phyloP scores from a whole-genome alignment of 2,329 filamentous ascomycete genomes.

The Xylaria sp. region DNA sequence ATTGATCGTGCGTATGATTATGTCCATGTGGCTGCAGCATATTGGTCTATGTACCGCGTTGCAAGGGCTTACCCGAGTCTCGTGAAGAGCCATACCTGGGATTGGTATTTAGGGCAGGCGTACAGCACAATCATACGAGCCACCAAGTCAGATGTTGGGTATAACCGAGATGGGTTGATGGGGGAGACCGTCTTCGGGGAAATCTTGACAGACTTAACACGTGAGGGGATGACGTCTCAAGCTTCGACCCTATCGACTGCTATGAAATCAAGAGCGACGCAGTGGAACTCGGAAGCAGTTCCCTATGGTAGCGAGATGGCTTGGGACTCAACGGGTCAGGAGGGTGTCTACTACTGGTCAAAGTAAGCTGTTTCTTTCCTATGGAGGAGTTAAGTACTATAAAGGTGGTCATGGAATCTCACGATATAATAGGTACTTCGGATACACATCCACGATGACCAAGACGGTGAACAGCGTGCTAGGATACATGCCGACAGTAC shows the following conservation, averaged over 20 bases:
- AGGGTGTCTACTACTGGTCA: conserved; percentile 70
- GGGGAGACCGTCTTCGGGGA: conserved; percentile 68
- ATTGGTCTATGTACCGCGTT: conserved; percentile 68
- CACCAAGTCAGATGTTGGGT: conserved; percentile 55
- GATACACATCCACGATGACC: conserved; percentile 55
- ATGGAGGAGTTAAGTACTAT: neutral
- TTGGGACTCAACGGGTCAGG: conserved; percentile 72
- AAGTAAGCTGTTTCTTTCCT: conserved; percentile 50
- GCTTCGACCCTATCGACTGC: conserved; percentile 55
- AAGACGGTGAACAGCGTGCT: conserved; percentile 66
- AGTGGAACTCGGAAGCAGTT: conserved; percentile 62
- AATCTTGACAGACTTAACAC: conserved; percentile 61
- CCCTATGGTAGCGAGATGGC: conserved; percentile 71
- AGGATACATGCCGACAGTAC: conserved; percentile 67
- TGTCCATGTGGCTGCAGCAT: conserved; percentile 65
- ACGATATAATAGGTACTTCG: conserved; percentile 58
- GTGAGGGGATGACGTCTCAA: conserved; percentile 57
- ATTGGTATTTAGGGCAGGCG: conserved; percentile 67
- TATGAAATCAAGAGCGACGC: conserved; percentile 61
- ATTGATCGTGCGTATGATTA: conserved; percentile 69
- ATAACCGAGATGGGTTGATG: conserved; percentile 65
- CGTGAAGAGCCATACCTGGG: conserved; percentile 56
- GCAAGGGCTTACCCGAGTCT: conserved; percentile 61
- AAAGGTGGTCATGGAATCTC: neutral
- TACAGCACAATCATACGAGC: conserved; percentile 60